Evolutionary conservation across 78 protist species (phyloP), one percentile per base, ranked within the genome.

Genomic region (Dictyostelium firmibasis): DNA sequence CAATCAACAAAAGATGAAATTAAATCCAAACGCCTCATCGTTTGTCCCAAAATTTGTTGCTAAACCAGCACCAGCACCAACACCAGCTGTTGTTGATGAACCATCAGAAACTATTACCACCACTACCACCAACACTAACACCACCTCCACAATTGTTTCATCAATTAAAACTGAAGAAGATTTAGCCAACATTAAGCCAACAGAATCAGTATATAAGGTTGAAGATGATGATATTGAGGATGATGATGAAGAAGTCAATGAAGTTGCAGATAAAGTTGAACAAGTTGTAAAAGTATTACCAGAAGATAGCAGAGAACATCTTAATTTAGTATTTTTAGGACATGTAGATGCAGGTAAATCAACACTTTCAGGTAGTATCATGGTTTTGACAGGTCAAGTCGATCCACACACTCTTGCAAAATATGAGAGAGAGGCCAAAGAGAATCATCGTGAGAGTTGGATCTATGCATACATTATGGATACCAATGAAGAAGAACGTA

Each of bases 291-390:
- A 78, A 6, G 86, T 77, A 60, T 29, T 78, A 47, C 84, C 93
- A 25, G 97, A 92, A 4, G 97, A 88, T 81, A 38, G 62, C n/a
- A 93, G 96, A 93, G 93, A 97, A 79, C 98, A 97, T 83, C 74
- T 98, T 44, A 98, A 98, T 97, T 14, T 97, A 33, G 98, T 98
- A 36, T 98, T 99, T 92, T 95, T 98, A 29, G 99, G 99, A n/a
- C 99, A 99, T 41, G 97, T 96, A 31, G 99, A 99, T 89, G 98
- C 99, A 29, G 99, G 99, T 38, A 99, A 99, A 95, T 96, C 98
- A 35, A 99, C 99, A n/a, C 86, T 98, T 38, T 81, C 97, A 23
- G 99, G 99, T 13, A 97, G 95, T n/a, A 84, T 99, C n/a, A 77
- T 99, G 93, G 76, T 64, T 29, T 53, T 96, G 41, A 95, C 97